phyloP scores from a whole-genome alignment of 2,329 filamentous ascomycete genomes.

The Epichloe uncinata region DNA sequence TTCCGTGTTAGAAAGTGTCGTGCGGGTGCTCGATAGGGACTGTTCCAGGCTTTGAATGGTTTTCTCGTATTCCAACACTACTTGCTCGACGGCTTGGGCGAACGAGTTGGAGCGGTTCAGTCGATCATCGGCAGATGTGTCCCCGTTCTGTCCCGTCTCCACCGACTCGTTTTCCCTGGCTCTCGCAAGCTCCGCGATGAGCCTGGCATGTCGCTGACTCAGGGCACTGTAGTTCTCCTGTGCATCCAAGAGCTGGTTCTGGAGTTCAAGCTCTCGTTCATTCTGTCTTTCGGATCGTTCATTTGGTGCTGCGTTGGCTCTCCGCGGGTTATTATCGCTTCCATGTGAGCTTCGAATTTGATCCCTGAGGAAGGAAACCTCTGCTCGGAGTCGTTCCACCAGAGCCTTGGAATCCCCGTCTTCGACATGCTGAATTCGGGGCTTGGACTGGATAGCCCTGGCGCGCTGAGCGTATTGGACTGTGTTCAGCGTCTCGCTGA shows the following conservation, averaged over 20 bases:
- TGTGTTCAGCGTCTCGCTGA: constrained; percentile 95
- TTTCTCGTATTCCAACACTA: constrained; percentile 96
- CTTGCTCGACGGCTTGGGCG: constrained; percentile 87
- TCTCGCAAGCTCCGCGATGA: constrained; percentile 86
- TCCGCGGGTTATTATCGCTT: constrained; percentile 39
- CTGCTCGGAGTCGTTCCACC: constrained; percentile 85
- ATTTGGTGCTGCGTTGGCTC: constrained; percentile 37
- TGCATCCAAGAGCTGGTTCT: constrained; percentile 82
- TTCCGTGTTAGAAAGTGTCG: constrained; percentile 72
- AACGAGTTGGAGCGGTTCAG: constrained; percentile 93
- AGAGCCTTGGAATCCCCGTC: constrained; percentile 88
- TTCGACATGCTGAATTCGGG: constrained; percentile 85
- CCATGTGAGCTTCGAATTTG: constrained; percentile 78
- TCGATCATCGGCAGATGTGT: constrained; percentile 62
- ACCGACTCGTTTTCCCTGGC: constrained; percentile 57
- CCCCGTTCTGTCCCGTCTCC: constrained; percentile 42
- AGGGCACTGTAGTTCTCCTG: constrained; percentile 92
- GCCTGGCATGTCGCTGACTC: constrained; percentile 83
- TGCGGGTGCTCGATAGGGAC: constrained; percentile 76
- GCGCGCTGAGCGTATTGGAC: constrained; percentile 95
- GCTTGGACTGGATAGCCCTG: constrained; percentile 93
- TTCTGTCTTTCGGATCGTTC: constrained; percentile 68
- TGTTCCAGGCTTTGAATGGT: constrained; percentile 90
- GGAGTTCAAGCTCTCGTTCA: constrained; percentile 77
- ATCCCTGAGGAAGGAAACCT: constrained; percentile 85